Percentiles rank a stretch among this genome's conserved stretches.
phyloP scores from a whole-genome alignment of 1,284 basidiomycete species.

The Cutaneotrichosporon curvatum region DNA sequence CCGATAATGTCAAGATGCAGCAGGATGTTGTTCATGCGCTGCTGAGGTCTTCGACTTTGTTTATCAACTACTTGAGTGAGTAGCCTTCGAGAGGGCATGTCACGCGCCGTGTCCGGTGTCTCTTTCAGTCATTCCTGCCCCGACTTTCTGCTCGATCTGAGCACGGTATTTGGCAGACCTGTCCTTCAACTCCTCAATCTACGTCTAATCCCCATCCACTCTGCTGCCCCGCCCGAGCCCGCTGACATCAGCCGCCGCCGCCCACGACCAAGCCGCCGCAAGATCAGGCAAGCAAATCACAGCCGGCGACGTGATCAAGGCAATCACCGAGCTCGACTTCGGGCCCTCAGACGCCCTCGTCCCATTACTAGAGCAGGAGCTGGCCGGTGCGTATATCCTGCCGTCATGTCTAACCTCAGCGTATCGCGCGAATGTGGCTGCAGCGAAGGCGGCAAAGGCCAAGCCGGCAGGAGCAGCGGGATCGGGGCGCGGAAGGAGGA shows the following conservation, averaged over 20 bases:
- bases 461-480: slow-evolving; percentile 23
- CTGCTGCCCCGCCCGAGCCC: too few species aligned
- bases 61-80: slow-evolving; percentile 82
- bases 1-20: slow-evolving; percentile 74
- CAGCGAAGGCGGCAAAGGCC: slow-evolving; percentile 31
- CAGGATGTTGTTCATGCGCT: slow-evolving; percentile 77
- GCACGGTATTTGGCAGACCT: too few species aligned
- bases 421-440: slow-evolving; percentile 25
- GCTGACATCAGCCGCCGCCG: slow-evolving; percentile 33
- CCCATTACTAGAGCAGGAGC: slow-evolving; percentile 61
- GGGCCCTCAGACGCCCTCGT: slow-evolving; percentile 57
- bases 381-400: slow-evolving; percentile 54
- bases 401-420: slow-evolving; percentile 19
- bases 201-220: background rate
- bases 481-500: slow-evolving; percentile 36
- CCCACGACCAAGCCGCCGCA: slow-evolving; percentile 74
- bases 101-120: slow-evolving; percentile 1
- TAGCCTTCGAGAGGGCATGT: slow-evolving; percentile 14
- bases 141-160: background rate
- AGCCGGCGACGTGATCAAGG: slow-evolving; percentile 79
- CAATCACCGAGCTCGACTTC: slow-evolving; percentile 71
- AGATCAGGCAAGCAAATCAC: slow-evolving; percentile 83
- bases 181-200: too few species aligned
- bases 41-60: slow-evolving; percentile 77
- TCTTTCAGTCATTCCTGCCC: background rate